Conservation (phyloP, 176 grass and related monocot genomes). For the Panicum miliaceum region DNA sequence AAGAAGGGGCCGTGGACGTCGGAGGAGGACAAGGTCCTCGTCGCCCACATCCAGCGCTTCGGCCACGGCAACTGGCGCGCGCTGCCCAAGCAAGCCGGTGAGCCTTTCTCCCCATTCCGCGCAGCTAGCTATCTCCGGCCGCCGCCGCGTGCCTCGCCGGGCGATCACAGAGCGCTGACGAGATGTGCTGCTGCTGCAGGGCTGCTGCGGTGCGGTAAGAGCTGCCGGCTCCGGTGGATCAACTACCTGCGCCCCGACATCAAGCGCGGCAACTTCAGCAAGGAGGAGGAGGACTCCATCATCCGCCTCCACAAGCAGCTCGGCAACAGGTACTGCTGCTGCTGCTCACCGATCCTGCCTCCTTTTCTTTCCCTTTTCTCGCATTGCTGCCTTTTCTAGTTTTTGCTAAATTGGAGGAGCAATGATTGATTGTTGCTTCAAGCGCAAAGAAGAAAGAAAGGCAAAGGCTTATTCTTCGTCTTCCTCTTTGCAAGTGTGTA, state of each 20-base stretch:
- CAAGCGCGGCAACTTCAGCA: conserved; percentile 87
- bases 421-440: conserved; percentile 47
- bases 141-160: not conserved
- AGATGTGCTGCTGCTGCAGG: conserved; percentile 38
- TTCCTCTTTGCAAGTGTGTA: not conserved
- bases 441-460: not conserved
- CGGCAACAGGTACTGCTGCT: conserved; percentile 68
- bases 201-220: conserved; percentile 81
- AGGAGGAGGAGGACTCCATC: conserved; percentile 81
- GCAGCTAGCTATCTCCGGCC: not conserved
- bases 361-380: not conserved
- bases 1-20: conserved; percentile 87
- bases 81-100: conserved; percentile 76
- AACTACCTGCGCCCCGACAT: conserved; percentile 90
- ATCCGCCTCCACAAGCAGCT: conserved; percentile 73
- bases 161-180: not conserved
- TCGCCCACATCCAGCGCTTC: conserved; percentile 66
- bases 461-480: not conserved
- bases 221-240: conserved; percentile 91
- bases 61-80: conserved; percentile 94
- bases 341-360: not conserved
- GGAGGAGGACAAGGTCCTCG: conserved; percentile 73
- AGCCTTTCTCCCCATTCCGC: not conserved
- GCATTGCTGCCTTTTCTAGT: not conserved
- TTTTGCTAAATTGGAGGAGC: not conserved